Percentiles rank a stretch among this genome's conserved stretches.
Conservation (phyloP, 345 rosid species). For the Abelmoschus esculentus region DNA sequence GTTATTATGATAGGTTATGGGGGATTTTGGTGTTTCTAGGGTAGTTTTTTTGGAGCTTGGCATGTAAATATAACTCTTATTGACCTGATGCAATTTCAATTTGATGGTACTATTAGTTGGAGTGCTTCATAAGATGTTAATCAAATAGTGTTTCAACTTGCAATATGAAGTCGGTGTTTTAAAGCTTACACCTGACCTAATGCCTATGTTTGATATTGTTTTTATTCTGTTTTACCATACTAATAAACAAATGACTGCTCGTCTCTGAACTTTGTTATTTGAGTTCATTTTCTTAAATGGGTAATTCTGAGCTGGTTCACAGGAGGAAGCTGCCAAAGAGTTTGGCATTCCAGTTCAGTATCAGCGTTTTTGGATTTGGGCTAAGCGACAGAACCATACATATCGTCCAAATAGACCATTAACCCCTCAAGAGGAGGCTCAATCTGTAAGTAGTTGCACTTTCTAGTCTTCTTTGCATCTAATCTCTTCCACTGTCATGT, state of each 20-base stretch:
- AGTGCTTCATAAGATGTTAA: not conserved
- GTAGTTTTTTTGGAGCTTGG: not conserved
- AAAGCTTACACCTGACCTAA: not conserved
- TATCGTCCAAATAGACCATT: conserved; percentile 92
- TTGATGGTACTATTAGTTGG: not conserved
- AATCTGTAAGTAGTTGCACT: conserved; percentile 38
- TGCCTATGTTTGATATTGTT: not conserved
- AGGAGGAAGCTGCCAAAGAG: conserved; percentile 97
- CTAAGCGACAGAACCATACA: conserved; percentile 93
- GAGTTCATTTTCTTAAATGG: not conserved
- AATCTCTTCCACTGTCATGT: not conserved
- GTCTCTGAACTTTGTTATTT: conserved; percentile 5
- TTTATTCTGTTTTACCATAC: not conserved
- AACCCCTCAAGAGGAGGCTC: conserved; percentile 75
- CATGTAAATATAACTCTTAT: not conserved
- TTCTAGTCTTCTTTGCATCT: conserved; percentile 2
- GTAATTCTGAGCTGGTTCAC: conserved; percentile 17
- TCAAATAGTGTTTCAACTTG: not conserved
- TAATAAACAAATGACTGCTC: not conserved
- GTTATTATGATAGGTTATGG: not conserved
- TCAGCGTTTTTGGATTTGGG: conserved; percentile 97
- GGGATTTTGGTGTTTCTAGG: not conserved
- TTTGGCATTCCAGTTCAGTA: conserved; percentile 79
- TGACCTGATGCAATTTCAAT: not conserved
- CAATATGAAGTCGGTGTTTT: not conserved